Base-by-base conservation (phyloP, 176 grass and related monocot genomes). In the Avena eriantha region DNA sequence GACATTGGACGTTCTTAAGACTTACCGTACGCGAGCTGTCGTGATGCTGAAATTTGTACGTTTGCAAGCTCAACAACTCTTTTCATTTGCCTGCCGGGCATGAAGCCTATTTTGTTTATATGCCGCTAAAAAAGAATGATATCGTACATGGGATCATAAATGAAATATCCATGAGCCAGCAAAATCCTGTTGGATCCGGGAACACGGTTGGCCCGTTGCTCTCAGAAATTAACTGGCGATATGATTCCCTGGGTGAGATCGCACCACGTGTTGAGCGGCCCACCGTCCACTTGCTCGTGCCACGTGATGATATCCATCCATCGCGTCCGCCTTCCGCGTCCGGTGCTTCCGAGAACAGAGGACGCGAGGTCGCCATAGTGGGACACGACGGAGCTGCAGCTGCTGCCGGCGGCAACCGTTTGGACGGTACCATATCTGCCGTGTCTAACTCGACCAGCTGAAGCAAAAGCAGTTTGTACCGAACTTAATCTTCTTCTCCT, bases 241-340 rank as follows among this genome's bases (percentile, higher is more conserved):
- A 18, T 76, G 73, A 76, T 76, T 53, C 47, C 73, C 48, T 76
- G 73, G 73, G 48, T 50, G 48, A 18, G 47, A 76, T 76, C 23
- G 47, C 7, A 0, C 73, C 47, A 76, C 73, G 73, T 76, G 73
- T 50, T 15, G 47, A 53, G 47, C 73, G 47, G 47, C 18, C 47
- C 73, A 76, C 73, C 47, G 73, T 76, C 47, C 24, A 76, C 73
- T 76, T 76, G 73, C 73, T 33, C 14, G 0, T 76, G 47, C 73
- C 73, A 76, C 73, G 73, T 76, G 48, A 76, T 31, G 24, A 76
- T 76, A 76, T 76, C 72, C 73, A 50, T 73, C 39, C 17, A 18
- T 33, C 3, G 8, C 47, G 24, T 53, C 47, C 23, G 22, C 2
- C 73, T 7, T 26, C 47, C 47, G 47, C 48, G 24, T 53, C 73